These are phyloP conservation scores for Sporobolus alterniflorus DNA, from an alignment of 202 grass and related monocot species.

Conservation along the genomic window DNA sequence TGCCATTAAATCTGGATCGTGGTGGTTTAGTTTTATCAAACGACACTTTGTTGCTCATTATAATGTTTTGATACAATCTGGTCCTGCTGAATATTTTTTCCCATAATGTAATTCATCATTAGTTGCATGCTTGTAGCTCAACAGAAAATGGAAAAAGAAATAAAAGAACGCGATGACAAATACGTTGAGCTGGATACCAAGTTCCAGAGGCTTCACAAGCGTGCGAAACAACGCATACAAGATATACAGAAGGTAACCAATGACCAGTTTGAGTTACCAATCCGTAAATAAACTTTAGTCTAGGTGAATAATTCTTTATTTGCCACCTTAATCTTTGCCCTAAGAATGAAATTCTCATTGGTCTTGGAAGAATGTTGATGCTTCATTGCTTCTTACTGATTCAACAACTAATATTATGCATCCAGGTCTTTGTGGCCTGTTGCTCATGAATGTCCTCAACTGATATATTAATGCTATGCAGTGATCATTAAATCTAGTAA, in stretches of 20 bases:
- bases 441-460: not conserved
- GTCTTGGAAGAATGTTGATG: not conserved
- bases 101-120: slow-evolving; percentile 54
- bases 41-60: not conserved
- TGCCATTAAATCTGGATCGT: not conserved
- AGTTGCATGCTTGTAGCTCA: slow-evolving; percentile 80
- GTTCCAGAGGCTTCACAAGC: slow-evolving; percentile 98
- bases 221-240: slow-evolving; percentile 97
- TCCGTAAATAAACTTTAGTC: slow-evolving; percentile 24
- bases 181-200: slow-evolving; percentile 92
- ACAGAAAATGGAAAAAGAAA: slow-evolving; percentile 86
- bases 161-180: slow-evolving; percentile 95
- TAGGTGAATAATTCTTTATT: not conserved
- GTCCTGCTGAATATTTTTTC: not conserved
- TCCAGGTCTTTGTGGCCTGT: not conserved
- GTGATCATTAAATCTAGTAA: slow-evolving; percentile 14
- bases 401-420: not conserved
- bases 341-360: slow-evolving; percentile 5
- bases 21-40: not conserved
- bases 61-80: not conserved
- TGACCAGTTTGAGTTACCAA: slow-evolving; percentile 30
- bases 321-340: not conserved
- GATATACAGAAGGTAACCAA: slow-evolving; percentile 91
- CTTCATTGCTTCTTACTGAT: slow-evolving; percentile 11
- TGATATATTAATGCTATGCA: not conserved